Evolutionary conservation across 2,329 filamentous ascomycete species (phyloP), one percentile per base, ranked within the genome.

Genomic region (Cladorrhinum sp.): DNA sequence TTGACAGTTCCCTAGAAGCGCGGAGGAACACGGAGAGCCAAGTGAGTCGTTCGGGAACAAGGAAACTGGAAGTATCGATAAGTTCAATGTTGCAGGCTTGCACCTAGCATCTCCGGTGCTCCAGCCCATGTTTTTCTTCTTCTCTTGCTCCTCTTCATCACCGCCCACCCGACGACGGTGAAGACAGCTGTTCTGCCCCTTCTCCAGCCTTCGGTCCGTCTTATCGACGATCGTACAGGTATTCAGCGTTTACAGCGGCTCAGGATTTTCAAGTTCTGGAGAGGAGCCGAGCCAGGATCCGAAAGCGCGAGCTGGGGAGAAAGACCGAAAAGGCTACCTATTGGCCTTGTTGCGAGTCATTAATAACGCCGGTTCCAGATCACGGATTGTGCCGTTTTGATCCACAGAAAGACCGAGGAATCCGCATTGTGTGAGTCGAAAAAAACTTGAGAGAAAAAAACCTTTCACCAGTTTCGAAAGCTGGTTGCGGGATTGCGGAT

Each of bases 361-460:
- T 63, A 59, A 49, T 50, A 45, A 22, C 48, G 25, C 29, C 49
- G 24, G 41, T 51, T 61, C 60, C 29, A 62, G 50, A 57, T 54
- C 23, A 18, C 54, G 51, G 63, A 36, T 59, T 59, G 3, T 65
- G 57, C 61, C 61, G 61, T 45, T n/a, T n/a, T 41, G 63, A 57
- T 54, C 63, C 63, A 64, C 63, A 65, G 63, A 65, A 65, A 52
- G 55, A 60, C 63, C 63, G 63, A 65, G 59, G 55, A 45, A 60
- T 62, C 57, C 57, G 51, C 61, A 57, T 50, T 49, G 18, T 38
- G 32, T 20, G 55, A 41, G 29, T n/a, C 22, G 20, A 38, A 32
- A 20, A 32, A 55, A 23, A 36, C 45, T 16, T 38, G 48, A 4
- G 24, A 6, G n/a, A 55, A 58, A 57, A 53, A n/a, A 51, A 45